A percentile compares a stretch with the other conserved stretches of the same genome.
phyloP scores from a whole-genome alignment of 73 alveolate species.

The Symbiodinium natans region DNA sequence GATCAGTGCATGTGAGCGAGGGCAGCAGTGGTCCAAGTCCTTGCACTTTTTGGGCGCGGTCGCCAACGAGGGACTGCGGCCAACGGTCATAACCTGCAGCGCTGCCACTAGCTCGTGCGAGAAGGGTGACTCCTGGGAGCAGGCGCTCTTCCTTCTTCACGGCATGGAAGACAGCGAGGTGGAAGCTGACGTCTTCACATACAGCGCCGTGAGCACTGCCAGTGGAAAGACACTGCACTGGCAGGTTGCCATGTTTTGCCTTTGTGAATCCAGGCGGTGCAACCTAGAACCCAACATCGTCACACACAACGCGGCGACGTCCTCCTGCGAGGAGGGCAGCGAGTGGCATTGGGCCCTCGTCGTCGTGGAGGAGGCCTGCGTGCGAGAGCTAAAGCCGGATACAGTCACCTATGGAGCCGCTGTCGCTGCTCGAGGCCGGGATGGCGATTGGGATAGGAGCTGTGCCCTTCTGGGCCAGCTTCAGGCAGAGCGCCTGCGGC shows the following conservation, averaged over 20 bases:
- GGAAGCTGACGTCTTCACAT: neutral
- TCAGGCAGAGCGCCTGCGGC: neutral
- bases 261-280: neutral
- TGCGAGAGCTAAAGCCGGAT: neutral
- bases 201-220: slow-evolving; percentile 1
- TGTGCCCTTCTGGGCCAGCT: neutral
- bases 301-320: neutral
- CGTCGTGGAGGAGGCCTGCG: too few species aligned
- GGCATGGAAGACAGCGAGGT: neutral
- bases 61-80: neutral
- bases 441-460: neutral
- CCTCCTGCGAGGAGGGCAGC: neutral
- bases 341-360: neutral
- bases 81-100: neutral
- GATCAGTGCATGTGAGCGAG: neutral
- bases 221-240: neutral
- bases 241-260: neutral
- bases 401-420: neutral
- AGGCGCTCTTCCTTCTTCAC: neutral
- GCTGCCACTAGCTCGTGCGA: neutral
- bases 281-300: neutral
- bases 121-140: neutral
- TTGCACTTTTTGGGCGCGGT: neutral
- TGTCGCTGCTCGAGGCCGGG: neutral
- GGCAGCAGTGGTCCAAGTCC: neutral